These are phyloP conservation scores for Botrytis galanthina DNA, from an alignment of 2,329 filamentous ascomycete genomes.

Conservation along the genomic window DNA sequence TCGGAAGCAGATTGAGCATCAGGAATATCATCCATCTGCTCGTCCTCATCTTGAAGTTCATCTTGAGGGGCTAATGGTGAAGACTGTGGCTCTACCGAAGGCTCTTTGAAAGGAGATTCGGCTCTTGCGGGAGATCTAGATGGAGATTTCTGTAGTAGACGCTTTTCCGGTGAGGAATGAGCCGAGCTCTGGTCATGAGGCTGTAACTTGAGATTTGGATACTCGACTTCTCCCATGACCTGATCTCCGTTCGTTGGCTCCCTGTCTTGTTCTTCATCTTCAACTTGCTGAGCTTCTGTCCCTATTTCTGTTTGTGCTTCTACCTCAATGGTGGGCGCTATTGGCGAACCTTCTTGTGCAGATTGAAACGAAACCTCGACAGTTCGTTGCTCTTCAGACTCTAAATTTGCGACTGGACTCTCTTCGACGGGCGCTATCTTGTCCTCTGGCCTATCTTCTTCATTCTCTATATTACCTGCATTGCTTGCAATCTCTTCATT, in stretches of 20 bases:
- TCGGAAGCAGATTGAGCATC: slow-evolving; percentile 62
- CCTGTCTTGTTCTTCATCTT: slow-evolving; percentile 15
- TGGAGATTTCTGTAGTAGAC: slow-evolving; percentile 25
- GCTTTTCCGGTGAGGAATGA: slow-evolving; percentile 29
- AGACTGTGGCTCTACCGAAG: slow-evolving; percentile 2
- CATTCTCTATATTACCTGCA: not conserved
- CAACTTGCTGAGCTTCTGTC: not conserved
- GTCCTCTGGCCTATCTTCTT: not conserved
- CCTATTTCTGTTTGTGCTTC: slow-evolving; percentile 4
- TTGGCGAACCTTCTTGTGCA: slow-evolving; percentile 47
- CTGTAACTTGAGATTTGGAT: slow-evolving; percentile 33
- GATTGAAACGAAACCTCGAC: slow-evolving; percentile 43
- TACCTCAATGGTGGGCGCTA: slow-evolving; percentile 12
- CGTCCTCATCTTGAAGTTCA: slow-evolving; percentile 35
- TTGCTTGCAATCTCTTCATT: not conserved
- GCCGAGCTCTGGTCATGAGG: slow-evolving; percentile 25
- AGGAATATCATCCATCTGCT: slow-evolving; percentile 45
- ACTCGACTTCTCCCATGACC: slow-evolving; percentile 17
- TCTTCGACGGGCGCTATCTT: slow-evolving; percentile 21
- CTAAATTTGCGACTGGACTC: slow-evolving; percentile 23
- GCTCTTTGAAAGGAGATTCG: slow-evolving; percentile 20
- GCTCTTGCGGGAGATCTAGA: slow-evolving; percentile 22
- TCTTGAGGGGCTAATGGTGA: slow-evolving; percentile 18
- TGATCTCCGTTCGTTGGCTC: slow-evolving; percentile 19
- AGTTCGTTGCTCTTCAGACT: slow-evolving; percentile 31